Conservation (phyloP, 2,329 filamentous ascomycete genomes). For the Colletotrichum liaoningense region DNA sequence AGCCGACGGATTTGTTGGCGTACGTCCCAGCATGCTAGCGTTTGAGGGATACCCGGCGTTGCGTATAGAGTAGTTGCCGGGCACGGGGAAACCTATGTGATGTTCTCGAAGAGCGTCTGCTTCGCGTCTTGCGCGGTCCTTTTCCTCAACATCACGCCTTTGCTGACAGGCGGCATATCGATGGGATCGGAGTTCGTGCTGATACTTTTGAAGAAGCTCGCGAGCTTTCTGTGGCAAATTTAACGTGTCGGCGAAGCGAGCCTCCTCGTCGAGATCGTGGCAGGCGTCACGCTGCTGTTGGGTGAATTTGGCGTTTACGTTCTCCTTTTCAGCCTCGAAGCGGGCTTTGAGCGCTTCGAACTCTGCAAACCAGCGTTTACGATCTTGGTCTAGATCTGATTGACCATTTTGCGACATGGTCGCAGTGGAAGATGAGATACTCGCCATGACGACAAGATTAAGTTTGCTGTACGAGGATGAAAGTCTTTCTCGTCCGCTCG, state of each 20-base stretch:
- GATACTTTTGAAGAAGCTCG: slow-evolving; percentile 22
- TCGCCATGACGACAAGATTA: slow-evolving; percentile 11
- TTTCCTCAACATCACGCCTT: neutral
- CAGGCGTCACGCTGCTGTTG: slow-evolving; percentile 17
- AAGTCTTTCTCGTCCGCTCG: neutral
- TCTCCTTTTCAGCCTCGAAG: slow-evolving; percentile 22
- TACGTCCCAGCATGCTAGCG: neutral
- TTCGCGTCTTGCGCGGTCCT: slow-evolving; percentile 2
- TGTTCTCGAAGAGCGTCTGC: slow-evolving; percentile 15
- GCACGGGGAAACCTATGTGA: slow-evolving; percentile 18
- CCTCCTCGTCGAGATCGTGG: slow-evolving; percentile 21
- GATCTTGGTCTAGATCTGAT: slow-evolving; percentile 23
- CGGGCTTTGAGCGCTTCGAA: slow-evolving; percentile 14
- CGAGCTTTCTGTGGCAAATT: neutral
- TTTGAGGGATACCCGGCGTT: neutral
- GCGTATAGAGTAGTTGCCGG: neutral
- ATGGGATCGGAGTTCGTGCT: slow-evolving; percentile 19
- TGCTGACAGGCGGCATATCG: slow-evolving; percentile 19
- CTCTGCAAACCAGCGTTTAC: slow-evolving; percentile 16
- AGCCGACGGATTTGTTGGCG: neutral
- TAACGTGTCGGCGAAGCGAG: neutral
- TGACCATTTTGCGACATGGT: neutral
- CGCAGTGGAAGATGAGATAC: neutral
- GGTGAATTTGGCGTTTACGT: neutral
- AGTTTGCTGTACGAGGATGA: neutral